Evolutionary conservation across 495 filamentous ascomycete species (phyloP).

Genomic region (Penicillium mononematosum): DNA sequence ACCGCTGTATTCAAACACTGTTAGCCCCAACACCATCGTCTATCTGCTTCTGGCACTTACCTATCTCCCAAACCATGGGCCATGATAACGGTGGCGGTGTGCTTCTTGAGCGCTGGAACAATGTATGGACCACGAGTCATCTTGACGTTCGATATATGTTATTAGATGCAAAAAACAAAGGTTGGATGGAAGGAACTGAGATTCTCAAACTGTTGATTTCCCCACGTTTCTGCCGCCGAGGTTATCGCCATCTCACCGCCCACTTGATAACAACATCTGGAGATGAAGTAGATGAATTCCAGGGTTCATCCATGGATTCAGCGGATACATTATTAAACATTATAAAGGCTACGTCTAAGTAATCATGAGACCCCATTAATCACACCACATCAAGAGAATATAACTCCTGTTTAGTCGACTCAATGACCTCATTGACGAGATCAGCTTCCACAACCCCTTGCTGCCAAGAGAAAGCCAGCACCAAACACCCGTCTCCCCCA

Average conservation of each 20-base stretch:
- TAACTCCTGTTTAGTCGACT: conserved; percentile 24
- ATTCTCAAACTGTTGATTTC: conserved; percentile 11
- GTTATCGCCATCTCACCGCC: conserved; percentile 27
- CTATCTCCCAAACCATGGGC: conserved; percentile 87
- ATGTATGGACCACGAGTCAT: conserved; percentile 65
- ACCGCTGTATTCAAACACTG: conserved; percentile 43
- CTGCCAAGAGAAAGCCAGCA: conserved; percentile 41
- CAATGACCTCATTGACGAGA: conserved; percentile 25
- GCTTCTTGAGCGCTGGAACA: conserved; percentile 82
- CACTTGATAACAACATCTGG: conserved; percentile 3
- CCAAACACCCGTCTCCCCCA: conserved; percentile 41
- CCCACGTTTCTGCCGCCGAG: conserved; percentile 34
- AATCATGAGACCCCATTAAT: background rate
- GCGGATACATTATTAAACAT: conserved; percentile 8
- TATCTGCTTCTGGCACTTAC: conserved; percentile 34
- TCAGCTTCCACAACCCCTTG: conserved; percentile 34
- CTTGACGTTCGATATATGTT: conserved; percentile 19
- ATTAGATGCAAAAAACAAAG: background rate
- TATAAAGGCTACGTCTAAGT: background rate
- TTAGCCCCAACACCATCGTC: conserved; percentile 12
- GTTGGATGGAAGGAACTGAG: background rate
- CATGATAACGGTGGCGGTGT: conserved; percentile 94
- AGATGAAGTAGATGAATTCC: background rate
- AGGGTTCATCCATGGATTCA: too few relatives aligned
- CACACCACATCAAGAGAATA: conserved; percentile 5